phyloP scores from a whole-genome alignment of 805 yeast species.

The Soucietia sequanensis region DNA sequence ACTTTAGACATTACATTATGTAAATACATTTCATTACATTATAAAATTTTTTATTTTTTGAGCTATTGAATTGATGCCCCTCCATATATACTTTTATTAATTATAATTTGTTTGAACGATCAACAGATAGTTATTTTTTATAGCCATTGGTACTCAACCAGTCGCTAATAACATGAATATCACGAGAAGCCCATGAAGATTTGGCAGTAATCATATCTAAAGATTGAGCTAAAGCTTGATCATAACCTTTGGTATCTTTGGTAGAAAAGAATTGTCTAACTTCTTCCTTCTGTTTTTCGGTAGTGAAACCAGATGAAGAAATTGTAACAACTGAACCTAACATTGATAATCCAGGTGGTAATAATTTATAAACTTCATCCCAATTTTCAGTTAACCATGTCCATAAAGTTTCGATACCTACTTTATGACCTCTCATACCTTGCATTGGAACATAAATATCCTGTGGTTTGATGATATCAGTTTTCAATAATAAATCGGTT shows the following conservation, averaged over 20 bases:
- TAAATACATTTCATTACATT: background rate
- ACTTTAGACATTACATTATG: background rate
- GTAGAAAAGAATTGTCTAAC: constrained; percentile 50
- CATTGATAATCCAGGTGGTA: constrained; percentile 83
- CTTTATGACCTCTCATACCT: constrained; percentile 61
- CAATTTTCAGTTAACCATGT: constrained; percentile 71
- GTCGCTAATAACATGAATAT: constrained; percentile 40
- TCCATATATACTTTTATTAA: no score
- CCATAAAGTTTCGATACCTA: constrained; percentile 73
- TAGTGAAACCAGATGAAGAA: constrained; percentile 61
- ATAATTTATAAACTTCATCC: constrained; percentile 60
- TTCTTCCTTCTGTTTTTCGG: constrained; percentile 48
- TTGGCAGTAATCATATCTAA: constrained; percentile 58
- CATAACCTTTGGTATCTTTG: constrained; percentile 61
- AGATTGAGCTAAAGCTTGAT: constrained; percentile 64
- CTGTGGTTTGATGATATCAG: constrained; percentile 60
- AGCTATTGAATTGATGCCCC: background rate
- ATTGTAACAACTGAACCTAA: constrained; percentile 70
- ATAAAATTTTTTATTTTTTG: background rate
- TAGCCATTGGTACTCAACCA: constrained; percentile 49
- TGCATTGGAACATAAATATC: constrained; percentile 77
- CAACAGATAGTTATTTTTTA: constrained; percentile 11
- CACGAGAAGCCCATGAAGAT: constrained; percentile 59
- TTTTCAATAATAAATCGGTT: constrained; percentile 51
- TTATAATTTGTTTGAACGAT: constrained; percentile 1